These are phyloP conservation scores for Suillus sp. DNA, from an alignment of 768 basidiomycete species.

Conservation along the genomic window DNA sequence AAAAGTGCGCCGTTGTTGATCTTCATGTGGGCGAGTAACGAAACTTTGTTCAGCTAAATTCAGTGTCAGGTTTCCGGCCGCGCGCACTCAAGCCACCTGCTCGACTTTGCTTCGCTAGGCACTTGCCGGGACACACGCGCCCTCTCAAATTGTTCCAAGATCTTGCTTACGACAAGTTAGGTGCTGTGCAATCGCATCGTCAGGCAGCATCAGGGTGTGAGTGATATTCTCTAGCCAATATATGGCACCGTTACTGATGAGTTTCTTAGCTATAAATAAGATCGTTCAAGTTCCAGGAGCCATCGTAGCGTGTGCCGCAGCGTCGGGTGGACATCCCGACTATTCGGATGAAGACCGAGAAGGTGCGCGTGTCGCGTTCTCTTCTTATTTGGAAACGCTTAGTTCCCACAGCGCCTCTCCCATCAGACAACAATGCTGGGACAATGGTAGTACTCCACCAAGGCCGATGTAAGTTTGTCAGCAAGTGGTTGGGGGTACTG, in stretches of 20 bases:
- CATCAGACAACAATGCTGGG: conserved; percentile 50
- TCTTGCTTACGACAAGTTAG: conserved; percentile 28
- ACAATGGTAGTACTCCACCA: conserved; percentile 46
- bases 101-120: conserved; percentile 6
- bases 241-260: conserved; percentile 2
- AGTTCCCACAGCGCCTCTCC: conserved; percentile 31
- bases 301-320: conserved; percentile 48
- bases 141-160: conserved; percentile 28
- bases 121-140: conserved; percentile 18
- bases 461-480: conserved; percentile 26
- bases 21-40: background rate
- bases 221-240: conserved; percentile 4
- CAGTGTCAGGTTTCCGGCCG: conserved; percentile 5
- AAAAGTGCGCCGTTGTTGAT: conserved; percentile 18
- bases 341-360: conserved; percentile 19
- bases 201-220: conserved; percentile 47
- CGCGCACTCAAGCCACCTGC: background rate
- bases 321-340: conserved; percentile 48
- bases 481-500: no score
- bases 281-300: conserved; percentile 48
- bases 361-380: background rate
- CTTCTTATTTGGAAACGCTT: background rate
- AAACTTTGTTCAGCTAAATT: conserved; percentile 3
- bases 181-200: conserved; percentile 39
- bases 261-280: conserved; percentile 48